Conservation (phyloP, 1,284 basidiomycete genomes). For the Polyporus tsugae region DNA sequence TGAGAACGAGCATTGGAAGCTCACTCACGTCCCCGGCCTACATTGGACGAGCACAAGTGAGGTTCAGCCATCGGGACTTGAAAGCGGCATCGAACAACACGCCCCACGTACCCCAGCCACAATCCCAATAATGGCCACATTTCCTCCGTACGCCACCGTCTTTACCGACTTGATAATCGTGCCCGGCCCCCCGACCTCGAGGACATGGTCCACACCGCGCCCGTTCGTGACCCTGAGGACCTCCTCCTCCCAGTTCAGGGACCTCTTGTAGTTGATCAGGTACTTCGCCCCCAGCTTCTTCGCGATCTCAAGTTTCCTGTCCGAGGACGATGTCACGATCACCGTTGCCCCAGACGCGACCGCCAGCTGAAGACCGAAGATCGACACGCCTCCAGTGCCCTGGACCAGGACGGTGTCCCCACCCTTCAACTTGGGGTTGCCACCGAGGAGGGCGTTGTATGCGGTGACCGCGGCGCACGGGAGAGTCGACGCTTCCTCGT, state of each 20-base stretch:
- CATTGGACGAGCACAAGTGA: background rate
- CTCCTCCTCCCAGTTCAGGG: slow-evolving; percentile 52
- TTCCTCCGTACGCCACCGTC: slow-evolving; percentile 46
- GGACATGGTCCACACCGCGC: slow-evolving; percentile 51
- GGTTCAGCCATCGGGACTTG: background rate
- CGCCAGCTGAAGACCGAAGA: slow-evolving; percentile 49
- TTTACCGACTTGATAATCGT: slow-evolving; percentile 49
- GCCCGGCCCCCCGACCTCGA: slow-evolving; percentile 53
- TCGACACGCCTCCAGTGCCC: slow-evolving; percentile 51
- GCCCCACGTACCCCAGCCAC: slow-evolving; percentile 39
- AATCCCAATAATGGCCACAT: slow-evolving; percentile 50
- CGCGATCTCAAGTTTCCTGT: slow-evolving; percentile 48
- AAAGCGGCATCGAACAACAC: background rate
- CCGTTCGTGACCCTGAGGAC: slow-evolving; percentile 44
- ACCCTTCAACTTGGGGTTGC: slow-evolving; percentile 39
- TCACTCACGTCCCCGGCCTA: slow-evolving; percentile 16
- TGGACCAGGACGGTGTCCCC: slow-evolving; percentile 46
- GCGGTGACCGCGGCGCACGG: slow-evolving; percentile 48
- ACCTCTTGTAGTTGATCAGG: slow-evolving; percentile 48
- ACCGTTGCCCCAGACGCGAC: slow-evolving; percentile 49
- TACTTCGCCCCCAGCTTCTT: slow-evolving; percentile 46
- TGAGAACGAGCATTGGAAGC: slow-evolving; percentile 35
- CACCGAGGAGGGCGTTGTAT: slow-evolving; percentile 49
- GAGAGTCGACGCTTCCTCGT: slow-evolving; percentile 45
- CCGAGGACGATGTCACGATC: slow-evolving; percentile 53